Evolutionary conservation across 176 grass and related monocot genomes (phyloP), one percentile per base, ranked within the genome.

Genomic region (Raddia guianensis): DNA sequence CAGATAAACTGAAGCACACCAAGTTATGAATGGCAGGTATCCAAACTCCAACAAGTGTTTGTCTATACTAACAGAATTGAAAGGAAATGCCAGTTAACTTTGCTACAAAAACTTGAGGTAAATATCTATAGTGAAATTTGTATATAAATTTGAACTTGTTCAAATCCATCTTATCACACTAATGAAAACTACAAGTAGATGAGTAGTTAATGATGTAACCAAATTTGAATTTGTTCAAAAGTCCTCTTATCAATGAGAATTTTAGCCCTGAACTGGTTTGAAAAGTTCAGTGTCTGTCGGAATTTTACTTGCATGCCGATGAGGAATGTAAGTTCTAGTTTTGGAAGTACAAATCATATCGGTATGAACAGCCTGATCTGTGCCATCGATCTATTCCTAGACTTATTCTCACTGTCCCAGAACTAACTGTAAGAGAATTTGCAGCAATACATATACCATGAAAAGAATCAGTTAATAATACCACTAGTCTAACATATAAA

Each of bases 141-240:
- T 66, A 68, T 15, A 12, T 8, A 64, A 46, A 43, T 21, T 74
- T 54, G 8, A 50, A 66, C 19, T 8, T 71, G 27, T 56, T 83
- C 27, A 44, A 57, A 70, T 35, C 43, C 78, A 52, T 68, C 78
- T 58, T 6, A 70, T 70, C 37, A 0, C 37, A 40, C 37, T 40
- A 40, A 40, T 40, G 37, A 40, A 40, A 13, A 58, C 52, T 59
- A 9, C 37, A 70, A 80, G 18, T 32, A 37, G 59, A 77, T 8
- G 19, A 57, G 56, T 27, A 16, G 12, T 14, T 77, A 45, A 76
- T 76, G 42, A 48, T 76, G 57, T 76, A 77, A 70, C 46, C 12
- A 70, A 50, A 33, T 63, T 33, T 49, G 58, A 60, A 63, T 21
- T 34, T 63, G 74, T 49, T 63, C 14, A 9, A 49, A 49, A 27